Conservation (phyloP, 73 alveolate species). For the Durusdinium trenchii region DNA sequence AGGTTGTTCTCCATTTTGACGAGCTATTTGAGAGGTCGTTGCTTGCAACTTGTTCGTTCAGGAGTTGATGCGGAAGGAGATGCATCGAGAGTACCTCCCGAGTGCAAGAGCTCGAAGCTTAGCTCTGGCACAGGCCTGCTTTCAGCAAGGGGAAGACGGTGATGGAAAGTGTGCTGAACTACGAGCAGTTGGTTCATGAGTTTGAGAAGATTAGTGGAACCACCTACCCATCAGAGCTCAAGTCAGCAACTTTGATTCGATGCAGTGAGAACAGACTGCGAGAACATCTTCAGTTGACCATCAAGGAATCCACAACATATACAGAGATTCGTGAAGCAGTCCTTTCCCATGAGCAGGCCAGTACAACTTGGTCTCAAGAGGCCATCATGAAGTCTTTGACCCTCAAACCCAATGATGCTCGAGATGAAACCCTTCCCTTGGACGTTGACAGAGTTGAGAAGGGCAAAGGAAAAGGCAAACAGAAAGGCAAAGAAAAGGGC, state of each 20-base stretch:
- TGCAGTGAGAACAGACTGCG: neutral
- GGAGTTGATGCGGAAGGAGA: neutral
- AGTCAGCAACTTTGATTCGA: neutral
- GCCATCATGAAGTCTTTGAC: neutral
- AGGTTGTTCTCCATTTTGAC: neutral
- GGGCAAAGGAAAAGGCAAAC: neutral
- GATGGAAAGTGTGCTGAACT: neutral
- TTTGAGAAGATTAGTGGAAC: neutral
- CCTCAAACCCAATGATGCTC: neutral
- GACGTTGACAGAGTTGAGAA: neutral
- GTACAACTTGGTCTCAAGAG: neutral
- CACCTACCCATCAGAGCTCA: neutral
- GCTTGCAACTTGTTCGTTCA: neutral
- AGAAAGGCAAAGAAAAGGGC: neutral
- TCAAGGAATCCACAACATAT: neutral
- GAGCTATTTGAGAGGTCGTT: neutral
- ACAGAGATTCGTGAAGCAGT: neutral
- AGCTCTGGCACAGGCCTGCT: neutral
- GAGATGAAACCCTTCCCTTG: neutral
- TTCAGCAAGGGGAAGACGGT: neutral
- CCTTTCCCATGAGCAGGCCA: neutral
- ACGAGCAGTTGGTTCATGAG: neutral
- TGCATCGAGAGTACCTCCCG: neutral
- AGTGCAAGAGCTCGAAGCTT: neutral
- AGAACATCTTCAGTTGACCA: neutral